Evolutionary conservation across 371 early-diverging fungal species (phyloP).

Genomic region (Lichtheimia ramosa): DNA sequence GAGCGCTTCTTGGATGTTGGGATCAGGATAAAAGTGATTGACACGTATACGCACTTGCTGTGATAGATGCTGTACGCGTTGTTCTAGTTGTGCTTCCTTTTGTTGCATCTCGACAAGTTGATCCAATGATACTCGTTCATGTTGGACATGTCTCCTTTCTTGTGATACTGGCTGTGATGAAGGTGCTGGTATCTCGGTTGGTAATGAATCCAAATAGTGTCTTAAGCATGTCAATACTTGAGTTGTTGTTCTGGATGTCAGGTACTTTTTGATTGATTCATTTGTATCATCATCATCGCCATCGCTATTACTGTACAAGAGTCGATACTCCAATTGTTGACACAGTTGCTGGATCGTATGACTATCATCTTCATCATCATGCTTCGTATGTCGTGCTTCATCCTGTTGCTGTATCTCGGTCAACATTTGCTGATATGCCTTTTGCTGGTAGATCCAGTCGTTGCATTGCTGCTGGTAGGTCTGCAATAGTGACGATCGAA

Average conservation of each 20-base stretch:
- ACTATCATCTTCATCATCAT: background rate
- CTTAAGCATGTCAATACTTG: background rate
- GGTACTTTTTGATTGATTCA: background rate
- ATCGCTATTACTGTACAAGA: background rate
- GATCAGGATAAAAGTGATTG: background rate
- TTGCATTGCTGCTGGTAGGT: background rate
- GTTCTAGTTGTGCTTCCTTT: background rate
- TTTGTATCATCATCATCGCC: background rate
- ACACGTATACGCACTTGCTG: background rate
- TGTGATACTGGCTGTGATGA: background rate
- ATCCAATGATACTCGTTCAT: background rate
- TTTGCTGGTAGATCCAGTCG: background rate
- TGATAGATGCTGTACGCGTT: background rate
- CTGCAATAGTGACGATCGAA: background rate
- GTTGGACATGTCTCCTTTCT: background rate
- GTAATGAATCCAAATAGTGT: background rate
- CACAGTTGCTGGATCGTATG: background rate
- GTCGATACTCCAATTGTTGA: background rate
- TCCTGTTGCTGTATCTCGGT: background rate
- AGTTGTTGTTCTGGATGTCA: background rate
- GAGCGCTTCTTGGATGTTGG: background rate
- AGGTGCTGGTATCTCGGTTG: background rate
- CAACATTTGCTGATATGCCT: background rate
- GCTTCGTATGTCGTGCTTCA: background rate
- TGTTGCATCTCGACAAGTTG: background rate